Percentiles rank a stretch among this genome's conserved stretches.
These are phyloP conservation scores for Colletotrichum sp. DNA, from an alignment of 2,329 filamentous ascomycete genomes.

Conservation along the genomic window DNA sequence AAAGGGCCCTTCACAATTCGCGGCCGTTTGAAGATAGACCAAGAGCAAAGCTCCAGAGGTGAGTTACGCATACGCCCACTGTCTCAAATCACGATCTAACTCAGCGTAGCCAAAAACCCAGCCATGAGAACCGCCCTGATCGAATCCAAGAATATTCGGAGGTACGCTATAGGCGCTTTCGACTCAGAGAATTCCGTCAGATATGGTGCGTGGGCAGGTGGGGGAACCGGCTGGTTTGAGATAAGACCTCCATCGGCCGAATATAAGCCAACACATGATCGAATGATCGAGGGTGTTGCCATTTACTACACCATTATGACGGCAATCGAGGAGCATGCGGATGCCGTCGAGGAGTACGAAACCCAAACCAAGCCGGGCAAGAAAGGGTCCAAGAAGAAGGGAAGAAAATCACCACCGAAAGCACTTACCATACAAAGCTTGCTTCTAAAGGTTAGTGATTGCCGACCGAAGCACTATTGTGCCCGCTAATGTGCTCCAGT, in stretches of 20 bases:
- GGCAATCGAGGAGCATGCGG: constrained; percentile 50
- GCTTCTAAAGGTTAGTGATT: constrained; percentile 38
- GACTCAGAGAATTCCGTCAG: constrained; percentile 38
- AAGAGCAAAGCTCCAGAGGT: constrained; percentile 50
- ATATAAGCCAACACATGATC: constrained; percentile 62
- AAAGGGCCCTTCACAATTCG: constrained; percentile 67
- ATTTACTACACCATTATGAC: constrained; percentile 69
- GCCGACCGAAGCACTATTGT: neutral
- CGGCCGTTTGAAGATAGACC: constrained; percentile 55
- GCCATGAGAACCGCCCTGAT: constrained; percentile 44
- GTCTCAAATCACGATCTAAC: neutral
- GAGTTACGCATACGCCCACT: constrained; percentile 23
- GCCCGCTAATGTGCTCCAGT: constrained; percentile 37
- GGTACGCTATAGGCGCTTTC: constrained; percentile 60
- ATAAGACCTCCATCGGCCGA: constrained; percentile 58
- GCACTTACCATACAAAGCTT: constrained; percentile 9
- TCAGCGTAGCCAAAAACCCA: constrained; percentile 36
- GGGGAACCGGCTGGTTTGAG: constrained; percentile 72
- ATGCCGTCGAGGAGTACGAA: constrained; percentile 8
- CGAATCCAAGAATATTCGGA: constrained; percentile 55
- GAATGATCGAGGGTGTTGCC: constrained; percentile 67
- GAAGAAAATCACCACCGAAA: neutral
- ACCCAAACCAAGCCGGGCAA: constrained; percentile 34
- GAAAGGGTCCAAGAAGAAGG: constrained; percentile 34
- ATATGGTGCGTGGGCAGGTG: constrained; percentile 70